Percentiles rank a stretch among this genome's conserved stretches.
Conservation (phyloP, 352 stramenopile genomes). For the Thalassiosira mediterranea region DNA sequence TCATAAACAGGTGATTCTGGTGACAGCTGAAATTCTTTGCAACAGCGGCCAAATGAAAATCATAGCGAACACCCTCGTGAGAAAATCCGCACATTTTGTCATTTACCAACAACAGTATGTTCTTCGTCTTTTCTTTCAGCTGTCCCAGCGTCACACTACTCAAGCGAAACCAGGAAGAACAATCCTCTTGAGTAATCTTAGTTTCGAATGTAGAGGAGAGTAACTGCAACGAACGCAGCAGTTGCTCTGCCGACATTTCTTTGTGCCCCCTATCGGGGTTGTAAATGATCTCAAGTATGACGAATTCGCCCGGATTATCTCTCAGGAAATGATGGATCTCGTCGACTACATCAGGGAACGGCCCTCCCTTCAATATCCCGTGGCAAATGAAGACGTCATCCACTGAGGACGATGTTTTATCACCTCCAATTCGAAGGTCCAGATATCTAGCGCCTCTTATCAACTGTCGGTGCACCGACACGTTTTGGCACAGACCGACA, state of each 20-base stretch:
- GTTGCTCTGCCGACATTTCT: too few species aligned
- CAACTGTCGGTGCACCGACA: constrained; percentile 63
- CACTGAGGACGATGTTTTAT: too few species aligned
- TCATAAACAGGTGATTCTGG: constrained; percentile 35
- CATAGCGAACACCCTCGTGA: constrained; percentile 19
- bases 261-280: too few species aligned
- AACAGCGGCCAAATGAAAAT: constrained; percentile 18
- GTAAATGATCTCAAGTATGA: constrained; percentile 60
- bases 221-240: constrained; percentile 23
- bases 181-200: constrained; percentile 28
- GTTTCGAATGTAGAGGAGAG: constrained; percentile 23
- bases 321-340: constrained; percentile 62
- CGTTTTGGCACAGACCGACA: constrained; percentile 62
- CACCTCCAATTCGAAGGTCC: constrained; percentile 59
- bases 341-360: constrained; percentile 51
- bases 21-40: constrained; percentile 21
- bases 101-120: constrained; percentile 58
- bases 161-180: constrained; percentile 27
- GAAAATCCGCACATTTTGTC: constrained; percentile 60
- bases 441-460: constrained; percentile 58
- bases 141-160: constrained; percentile 49
- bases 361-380: constrained; percentile 57
- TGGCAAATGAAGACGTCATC: constrained; percentile 53
- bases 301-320: constrained; percentile 61
- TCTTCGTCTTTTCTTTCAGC: constrained; percentile 34